Base-by-base conservation (phyloP, 495 filamentous ascomycete genomes). In the Penicillium lividum region DNA sequence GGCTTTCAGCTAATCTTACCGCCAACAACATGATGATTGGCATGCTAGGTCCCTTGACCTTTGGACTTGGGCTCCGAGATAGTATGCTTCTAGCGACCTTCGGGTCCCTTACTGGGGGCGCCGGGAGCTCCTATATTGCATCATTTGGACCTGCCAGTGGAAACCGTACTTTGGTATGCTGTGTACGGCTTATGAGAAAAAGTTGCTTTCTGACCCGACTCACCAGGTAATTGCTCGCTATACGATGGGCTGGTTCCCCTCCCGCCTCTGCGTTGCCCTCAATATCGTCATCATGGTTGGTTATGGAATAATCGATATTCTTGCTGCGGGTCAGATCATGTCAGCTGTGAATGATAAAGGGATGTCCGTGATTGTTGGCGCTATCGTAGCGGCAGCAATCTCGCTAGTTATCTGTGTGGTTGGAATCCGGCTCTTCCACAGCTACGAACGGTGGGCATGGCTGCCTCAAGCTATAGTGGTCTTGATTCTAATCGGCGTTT, bases 161-260 rank as follows among this genome's bases (percentile, higher is more conserved):
- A 27, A 84, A 86, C 67, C 67, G 85, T 48, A 86, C 82, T 28
- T 76, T 88, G 82, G 78, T 78, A 57, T 33, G 31, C 31, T 33
- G 31, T 33, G 31, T 33, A 33, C 3, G 31, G 5, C 5, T 33
- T 33, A 33, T 7, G 31, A 33, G 31, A 7, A 33, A 7, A 33
- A 6, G 0, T 33, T 33, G 31, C 31, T 7, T 33, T 33, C 31
- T 33, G 31, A 33, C 31, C 31, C 31, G 5, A 33, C 31, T 33
- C 31, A 33, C 31, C 31, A 80, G 79, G 78, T 87, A 29, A 75
- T 86, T 43, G 71, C 79, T 6, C 76, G 85, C 7, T 88, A 83
- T 62, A 77, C 78, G 44, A 87, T 88, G 82, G 86, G 86, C 16
- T 89, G 82, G 73, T 88, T 79, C 77, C 85, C 86, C 0, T 73